These are phyloP conservation scores for Raffaelea ambrosiae DNA, from an alignment of 2,329 filamentous ascomycete genomes.

Conservation along the genomic window DNA sequence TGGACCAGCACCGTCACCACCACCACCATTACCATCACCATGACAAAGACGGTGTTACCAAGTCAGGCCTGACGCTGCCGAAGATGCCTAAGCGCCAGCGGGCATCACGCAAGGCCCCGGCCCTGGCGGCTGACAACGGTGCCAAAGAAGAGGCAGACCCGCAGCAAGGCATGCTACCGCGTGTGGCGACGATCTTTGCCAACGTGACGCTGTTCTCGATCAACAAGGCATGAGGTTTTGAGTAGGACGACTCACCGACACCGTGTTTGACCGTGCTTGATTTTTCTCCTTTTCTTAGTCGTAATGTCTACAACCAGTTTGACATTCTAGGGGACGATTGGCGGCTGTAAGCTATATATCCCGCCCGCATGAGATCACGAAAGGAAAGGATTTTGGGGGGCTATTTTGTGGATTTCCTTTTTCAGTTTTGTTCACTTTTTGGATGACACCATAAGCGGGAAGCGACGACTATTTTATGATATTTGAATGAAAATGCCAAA, in stretches of 20 bases:
- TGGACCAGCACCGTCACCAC: background rate
- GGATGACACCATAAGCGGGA: background rate
- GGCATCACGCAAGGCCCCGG: background rate
- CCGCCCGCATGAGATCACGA: background rate
- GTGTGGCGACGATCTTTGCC: constrained; percentile 22
- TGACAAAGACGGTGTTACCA: background rate
- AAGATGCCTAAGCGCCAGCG: background rate
- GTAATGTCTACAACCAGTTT: too few species aligned
- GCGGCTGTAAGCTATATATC: too few species aligned
- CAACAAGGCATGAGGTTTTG: constrained; percentile 6
- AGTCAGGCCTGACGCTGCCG: background rate
- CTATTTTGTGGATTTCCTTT: background rate
- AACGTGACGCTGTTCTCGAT: constrained; percentile 18
- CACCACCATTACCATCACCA: background rate
- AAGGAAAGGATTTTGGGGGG: background rate
- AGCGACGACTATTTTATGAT: background rate
- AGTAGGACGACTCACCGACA: too few species aligned
- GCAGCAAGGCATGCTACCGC: constrained; percentile 12
- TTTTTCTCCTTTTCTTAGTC: background rate
- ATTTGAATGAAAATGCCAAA: background rate
- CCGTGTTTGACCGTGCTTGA: too few species aligned
- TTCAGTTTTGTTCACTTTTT: background rate
- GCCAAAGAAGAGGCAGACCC: too few species aligned
- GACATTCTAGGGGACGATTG: too few species aligned
- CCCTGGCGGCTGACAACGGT: background rate